These are phyloP conservation scores for Solanum sitiens DNA, from an alignment of 257 asterid species.

Conservation along the genomic window DNA sequence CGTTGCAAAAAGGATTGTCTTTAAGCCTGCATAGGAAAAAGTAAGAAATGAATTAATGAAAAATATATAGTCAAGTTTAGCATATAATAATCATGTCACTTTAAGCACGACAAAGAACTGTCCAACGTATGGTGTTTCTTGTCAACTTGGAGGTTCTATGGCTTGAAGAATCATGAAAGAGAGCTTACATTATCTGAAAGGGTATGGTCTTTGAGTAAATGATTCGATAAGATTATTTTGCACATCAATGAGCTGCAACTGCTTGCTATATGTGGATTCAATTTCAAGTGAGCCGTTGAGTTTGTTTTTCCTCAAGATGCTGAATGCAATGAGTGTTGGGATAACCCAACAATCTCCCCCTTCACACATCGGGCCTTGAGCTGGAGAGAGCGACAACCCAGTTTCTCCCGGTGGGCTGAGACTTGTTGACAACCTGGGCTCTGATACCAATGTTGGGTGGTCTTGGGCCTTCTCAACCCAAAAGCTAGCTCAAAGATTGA, in stretches of 20 bases:
- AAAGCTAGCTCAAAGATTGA: no score
- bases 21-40: constrained; percentile 34
- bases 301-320: constrained; percentile 32
- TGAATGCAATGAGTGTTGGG: constrained; percentile 11
- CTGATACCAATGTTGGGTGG: no score
- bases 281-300: constrained; percentile 10
- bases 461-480: no score
- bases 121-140: neutral
- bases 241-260: constrained; percentile 9
- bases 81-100: neutral
- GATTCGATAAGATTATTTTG: constrained; percentile 31
- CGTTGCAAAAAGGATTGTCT: constrained; percentile 46
- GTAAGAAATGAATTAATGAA: neutral
- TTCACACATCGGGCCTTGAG: no score
- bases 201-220: constrained; percentile 18
- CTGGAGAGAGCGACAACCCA: no score
- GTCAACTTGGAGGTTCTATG: neutral
- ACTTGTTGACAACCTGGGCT: no score
- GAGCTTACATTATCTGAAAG: constrained; percentile 33
- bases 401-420: no score
- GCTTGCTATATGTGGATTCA: constrained; percentile 3
- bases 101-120: neutral
- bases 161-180: neutral
- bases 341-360: no score
- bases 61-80: neutral